Base-by-base conservation (phyloP, 2,329 filamentous ascomycete species). In the Aspergillus intermedius region DNA sequence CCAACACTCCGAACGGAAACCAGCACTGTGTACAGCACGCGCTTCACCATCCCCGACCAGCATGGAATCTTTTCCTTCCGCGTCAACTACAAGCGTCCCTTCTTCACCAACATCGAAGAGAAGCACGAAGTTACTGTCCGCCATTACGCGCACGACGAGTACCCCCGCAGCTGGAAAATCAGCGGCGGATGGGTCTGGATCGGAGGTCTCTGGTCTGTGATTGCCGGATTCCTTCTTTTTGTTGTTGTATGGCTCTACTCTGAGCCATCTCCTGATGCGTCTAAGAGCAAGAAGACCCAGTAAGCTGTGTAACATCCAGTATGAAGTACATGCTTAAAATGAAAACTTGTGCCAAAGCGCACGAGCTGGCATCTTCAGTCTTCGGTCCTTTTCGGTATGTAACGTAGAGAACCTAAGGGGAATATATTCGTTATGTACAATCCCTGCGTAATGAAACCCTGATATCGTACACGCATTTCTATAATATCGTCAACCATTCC, bases 41-140 rank as follows among this genome's bases (percentile, higher is more conserved):
- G 81, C 21, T 96, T 98, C 73, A 86, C 78, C 55, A 80, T 91
- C 3, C 93, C 93, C 4, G 93, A 98, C 68, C 93, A 98, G 73
- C 93, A 98, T 74, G 93, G 93, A 66, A 96, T 98, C 73, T 98
- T 97, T 80, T 95, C 95, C 75, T 97, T 98, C 80, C 83, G 85
- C 66, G 80, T 97, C 70, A 95, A 96, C 78, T 96, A 97, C 79
- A 95, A 95, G 77, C 84, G 93, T 5, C 90, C 91, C 1, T 95
- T 96, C 77, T 73, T 95, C 59, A 93, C 83, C 62, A 86, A 84
- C 67, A 68, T 98, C 46, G 91, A 96, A 66, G 90, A 96, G 76
- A 97, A 97, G 82, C 81, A 84, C 60, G 93, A 91, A 19, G 91
- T 97, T 46, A 95, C 91, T 1, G 89, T 98, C 28, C 82, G 93